Percentiles rank a stretch among this genome's conserved stretches.
phyloP scores from a whole-genome alignment of 139 green algal species.

The Protoeuglena noctilucae region DNA sequence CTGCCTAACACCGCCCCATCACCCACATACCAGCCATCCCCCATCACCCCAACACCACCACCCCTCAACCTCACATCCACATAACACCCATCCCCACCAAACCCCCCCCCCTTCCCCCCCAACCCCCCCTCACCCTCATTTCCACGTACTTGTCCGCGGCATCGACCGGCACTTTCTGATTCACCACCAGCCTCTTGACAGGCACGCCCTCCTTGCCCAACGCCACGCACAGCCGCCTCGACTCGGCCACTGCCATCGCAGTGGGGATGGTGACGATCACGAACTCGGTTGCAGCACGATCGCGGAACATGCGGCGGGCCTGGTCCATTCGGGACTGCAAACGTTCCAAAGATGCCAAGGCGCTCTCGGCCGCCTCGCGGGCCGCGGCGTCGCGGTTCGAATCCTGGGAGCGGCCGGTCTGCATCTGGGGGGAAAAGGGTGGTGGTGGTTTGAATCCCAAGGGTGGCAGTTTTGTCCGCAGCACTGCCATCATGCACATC shows the following conservation, averaged over 20 bases:
- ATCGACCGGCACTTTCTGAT: slow-evolving; percentile 53
- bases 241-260: slow-evolving; percentile 84
- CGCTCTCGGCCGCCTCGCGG: neutral
- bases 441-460: no score
- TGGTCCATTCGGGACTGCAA: slow-evolving; percentile 63
- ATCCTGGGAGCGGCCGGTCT: no score
- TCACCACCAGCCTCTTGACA: slow-evolving; percentile 70
- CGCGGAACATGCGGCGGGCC: slow-evolving; percentile 70
- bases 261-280: slow-evolving; percentile 96
- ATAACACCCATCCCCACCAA: no score
- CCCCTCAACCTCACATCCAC: no score
- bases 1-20: no score
- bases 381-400: neutral
- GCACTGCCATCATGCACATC: no score
- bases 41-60: no score
- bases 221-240: slow-evolving; percentile 44
- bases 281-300: slow-evolving; percentile 73
- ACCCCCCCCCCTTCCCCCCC: no score
- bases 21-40: no score
- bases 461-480: no score
- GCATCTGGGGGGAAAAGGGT: no score
- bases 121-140: slow-evolving; percentile 20
- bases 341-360: neutral
- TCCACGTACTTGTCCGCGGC: slow-evolving; percentile 49
- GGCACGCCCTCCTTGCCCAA: slow-evolving; percentile 63